phyloP scores from a whole-genome alignment of 2,329 filamentous ascomycete species.

The Colletotrichum sp. region DNA sequence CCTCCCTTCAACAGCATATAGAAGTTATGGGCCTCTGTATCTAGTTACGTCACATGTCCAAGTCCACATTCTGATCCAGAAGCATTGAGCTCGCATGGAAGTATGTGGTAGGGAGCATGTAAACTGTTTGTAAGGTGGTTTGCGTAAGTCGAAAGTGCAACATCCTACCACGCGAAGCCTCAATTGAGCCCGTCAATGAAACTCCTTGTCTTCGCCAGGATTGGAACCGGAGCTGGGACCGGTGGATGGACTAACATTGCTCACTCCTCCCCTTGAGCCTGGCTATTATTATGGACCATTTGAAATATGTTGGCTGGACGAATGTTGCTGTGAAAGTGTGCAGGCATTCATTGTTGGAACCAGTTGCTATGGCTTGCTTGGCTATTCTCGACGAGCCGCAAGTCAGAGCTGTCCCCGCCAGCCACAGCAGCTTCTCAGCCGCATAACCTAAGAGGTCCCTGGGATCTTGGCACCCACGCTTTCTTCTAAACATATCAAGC shows the following conservation, averaged over 20 bases:
- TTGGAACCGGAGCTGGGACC: background rate
- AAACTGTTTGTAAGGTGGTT: background rate
- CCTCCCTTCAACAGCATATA: background rate
- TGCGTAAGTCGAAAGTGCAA: background rate
- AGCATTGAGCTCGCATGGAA: rapidly evolving
- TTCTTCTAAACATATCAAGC: rapidly evolving
- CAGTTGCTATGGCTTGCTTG: background rate
- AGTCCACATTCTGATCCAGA: background rate
- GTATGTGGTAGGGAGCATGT: background rate
- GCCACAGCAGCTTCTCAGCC: background rate
- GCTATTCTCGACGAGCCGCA: background rate
- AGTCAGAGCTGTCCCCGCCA: background rate
- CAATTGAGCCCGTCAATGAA: background rate
- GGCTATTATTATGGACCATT: background rate
- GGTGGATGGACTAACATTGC: rapidly evolving
- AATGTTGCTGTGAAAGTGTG: too few relatives aligned
- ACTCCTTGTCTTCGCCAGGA: background rate
- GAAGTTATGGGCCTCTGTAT: background rate
- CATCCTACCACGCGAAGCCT: rapidly evolving
- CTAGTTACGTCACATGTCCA: background rate
- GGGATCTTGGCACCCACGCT: background rate
- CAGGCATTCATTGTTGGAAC: too few relatives aligned
- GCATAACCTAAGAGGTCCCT: rapidly evolving
- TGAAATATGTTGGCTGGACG: background rate
- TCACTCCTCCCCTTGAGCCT: background rate